Evolutionary conservation across 768 basidiomycete genomes (phyloP).

Genomic region (Naganishia vaughanmartiniae): DNA sequence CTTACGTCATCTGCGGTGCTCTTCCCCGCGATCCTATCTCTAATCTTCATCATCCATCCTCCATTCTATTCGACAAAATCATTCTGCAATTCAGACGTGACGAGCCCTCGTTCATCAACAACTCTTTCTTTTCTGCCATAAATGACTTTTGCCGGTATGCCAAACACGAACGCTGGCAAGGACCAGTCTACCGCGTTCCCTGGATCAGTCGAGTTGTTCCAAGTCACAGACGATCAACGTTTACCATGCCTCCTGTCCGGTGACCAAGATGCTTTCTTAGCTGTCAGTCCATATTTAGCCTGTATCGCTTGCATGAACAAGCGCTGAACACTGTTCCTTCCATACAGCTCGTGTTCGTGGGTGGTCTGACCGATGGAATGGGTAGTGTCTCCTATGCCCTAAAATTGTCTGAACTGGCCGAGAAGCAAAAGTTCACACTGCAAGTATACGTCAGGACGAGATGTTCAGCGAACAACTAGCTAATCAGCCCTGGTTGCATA

Average conservation of each 20-base stretch:
- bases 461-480: not conserved
- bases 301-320: not conserved
- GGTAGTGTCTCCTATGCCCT: constrained; percentile 36
- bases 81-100: too few species aligned
- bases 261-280: not conserved
- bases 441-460: constrained; percentile 25
- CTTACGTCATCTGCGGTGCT: not conserved
- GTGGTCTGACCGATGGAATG: constrained; percentile 45
- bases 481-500: not conserved
- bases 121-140: too few species aligned
- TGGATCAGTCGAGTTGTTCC: constrained; percentile 4
- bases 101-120: too few species aligned
- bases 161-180: not conserved
- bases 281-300: not conserved
- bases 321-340: not conserved
- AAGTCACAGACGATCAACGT: constrained; percentile 14
- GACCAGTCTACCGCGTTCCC: not conserved
- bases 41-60: too few species aligned
- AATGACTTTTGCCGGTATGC: constrained; percentile 19
- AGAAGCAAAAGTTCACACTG: constrained; percentile 42
- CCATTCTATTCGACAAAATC: too few species aligned
- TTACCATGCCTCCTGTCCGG: constrained; percentile 6
- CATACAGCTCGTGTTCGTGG: constrained; percentile 40
- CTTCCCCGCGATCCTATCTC: too few species aligned
- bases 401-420: constrained; percentile 34